Evolutionary conservation across 169 alveolate genomes (phyloP).

Genomic region (Plasmodium relictum): DNA sequence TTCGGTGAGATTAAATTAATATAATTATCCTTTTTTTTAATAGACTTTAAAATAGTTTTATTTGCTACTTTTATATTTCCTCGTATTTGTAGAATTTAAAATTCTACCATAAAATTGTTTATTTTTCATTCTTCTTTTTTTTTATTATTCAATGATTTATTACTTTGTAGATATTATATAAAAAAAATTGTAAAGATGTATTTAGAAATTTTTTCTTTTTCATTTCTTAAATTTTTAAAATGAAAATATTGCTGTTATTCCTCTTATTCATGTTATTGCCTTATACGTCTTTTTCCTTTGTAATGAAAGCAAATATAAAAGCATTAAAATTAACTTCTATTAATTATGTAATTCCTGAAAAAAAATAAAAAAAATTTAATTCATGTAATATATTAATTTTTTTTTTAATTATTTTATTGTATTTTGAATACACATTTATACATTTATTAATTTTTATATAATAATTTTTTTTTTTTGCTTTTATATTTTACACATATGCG

Average conservation of each 20-base stretch:
- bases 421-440: neutral
- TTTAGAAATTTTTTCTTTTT: neutral
- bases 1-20: no score
- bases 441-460: neutral
- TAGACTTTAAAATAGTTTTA: no score
- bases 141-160: no score
- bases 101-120: no score
- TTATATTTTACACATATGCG: neutral
- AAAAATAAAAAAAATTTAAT: neutral
- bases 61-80: no score
- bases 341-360: neutral
- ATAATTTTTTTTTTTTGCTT: neutral
- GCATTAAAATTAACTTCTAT: neutral
- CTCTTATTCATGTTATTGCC: neutral
- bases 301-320: neutral
- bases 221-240: neutral
- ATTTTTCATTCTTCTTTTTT: no score
- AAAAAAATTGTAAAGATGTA: no score
- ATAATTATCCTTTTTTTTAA: no score
- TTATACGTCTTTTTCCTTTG: neutral
- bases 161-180: no score
- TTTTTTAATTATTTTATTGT: neutral
- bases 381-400: no score
- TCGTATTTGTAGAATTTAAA: no score
- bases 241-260: neutral